Conservation (phyloP, 2,329 filamentous ascomycete species). For the Fusarium equiseti region DNA sequence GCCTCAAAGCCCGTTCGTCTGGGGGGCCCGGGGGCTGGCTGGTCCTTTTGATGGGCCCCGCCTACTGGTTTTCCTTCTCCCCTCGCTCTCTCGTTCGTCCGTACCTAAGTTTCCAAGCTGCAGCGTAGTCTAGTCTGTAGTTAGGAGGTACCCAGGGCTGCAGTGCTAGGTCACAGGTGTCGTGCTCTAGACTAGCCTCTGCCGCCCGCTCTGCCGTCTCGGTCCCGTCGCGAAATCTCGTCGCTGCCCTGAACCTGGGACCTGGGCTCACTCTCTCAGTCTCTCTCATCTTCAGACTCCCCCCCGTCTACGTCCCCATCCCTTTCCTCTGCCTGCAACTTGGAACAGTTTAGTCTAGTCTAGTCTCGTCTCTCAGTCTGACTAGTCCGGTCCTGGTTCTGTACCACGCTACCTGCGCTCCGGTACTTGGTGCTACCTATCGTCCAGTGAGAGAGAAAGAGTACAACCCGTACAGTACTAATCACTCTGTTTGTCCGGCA, state of each 20-base stretch:
- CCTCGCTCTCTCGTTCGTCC: constrained; percentile 28
- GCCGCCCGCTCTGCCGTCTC: constrained; percentile 25
- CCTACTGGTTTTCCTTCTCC: constrained; percentile 25
- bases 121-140: constrained; percentile 2
- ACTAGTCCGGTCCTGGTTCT: constrained; percentile 8
- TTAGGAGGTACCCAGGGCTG: constrained; percentile 3
- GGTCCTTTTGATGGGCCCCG: constrained; percentile 40
- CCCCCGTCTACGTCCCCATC: constrained; percentile 17
- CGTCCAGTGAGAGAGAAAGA: background rate
- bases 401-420: constrained; percentile 5
- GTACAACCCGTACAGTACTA: constrained; percentile 8
- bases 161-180: constrained; percentile 9
- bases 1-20: constrained; percentile 20
- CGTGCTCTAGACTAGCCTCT: constrained; percentile 1
- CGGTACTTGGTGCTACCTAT: constrained; percentile 31
- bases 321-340: constrained; percentile 37
- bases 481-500: constrained; percentile 11
- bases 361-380: background rate
- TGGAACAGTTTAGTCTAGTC: constrained; percentile 26
- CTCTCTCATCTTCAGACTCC: background rate
- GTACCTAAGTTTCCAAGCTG: constrained; percentile 6
- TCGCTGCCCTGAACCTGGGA: constrained; percentile 2
- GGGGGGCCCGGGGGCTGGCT: constrained; percentile 5
- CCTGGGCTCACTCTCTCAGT: constrained; percentile 16
- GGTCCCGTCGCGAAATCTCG: constrained; percentile 43